Base-by-base conservation (phyloP, 1,139 yeast genomes). In the Suhomyces wounanorum region DNA sequence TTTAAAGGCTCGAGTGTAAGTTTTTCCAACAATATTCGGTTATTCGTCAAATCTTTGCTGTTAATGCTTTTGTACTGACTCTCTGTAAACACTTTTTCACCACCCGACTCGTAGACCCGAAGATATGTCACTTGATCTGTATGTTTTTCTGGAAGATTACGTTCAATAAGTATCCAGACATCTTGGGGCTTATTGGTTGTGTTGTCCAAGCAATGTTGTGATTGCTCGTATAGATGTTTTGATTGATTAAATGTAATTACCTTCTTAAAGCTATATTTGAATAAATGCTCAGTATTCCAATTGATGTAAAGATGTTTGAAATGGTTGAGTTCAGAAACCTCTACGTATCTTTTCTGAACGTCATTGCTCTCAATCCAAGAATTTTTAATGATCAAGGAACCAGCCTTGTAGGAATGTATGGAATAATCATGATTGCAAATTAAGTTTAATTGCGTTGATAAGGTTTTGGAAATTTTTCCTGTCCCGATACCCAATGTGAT, bases 391-490 rank as follows among this genome's bases (percentile, higher is more conserved):
- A 62, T 0, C 18, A 45, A 30, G 8, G 40, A 10, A 5, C 60
- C 59, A 0, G 52, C 58, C 16, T 64, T 63, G 16, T 54, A 55
- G 4, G 57, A 52, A n/a, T 62, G 55, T 9, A 69, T 56, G 3
- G 88, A 78, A 61, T 89, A 90, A 65, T 89, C 97, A 66, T 90
- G 97, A 40, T 79, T 76, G 2, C 85, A 70, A 2, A 82, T 72
- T 35, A 88, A 66, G 1, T 75, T 73, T 28, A 72, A 61, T 10
- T 70, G 65, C 0, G 56, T 51, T 1, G 78, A 66, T 35, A 79
- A 73, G 30, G 64, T 65, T n/a, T 59, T 59, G 18, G 80, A 70
- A 13, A 81, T 59, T 13, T 66, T 62, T 0, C 87, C 89, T 0
- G 96, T 87, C 0, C 96, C 96, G 0, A 88, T 55, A 1, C 94